These are phyloP conservation scores for Beauveria bassiana DNA, from an alignment of 2,329 filamentous ascomycete species.

Conservation along the genomic window DNA sequence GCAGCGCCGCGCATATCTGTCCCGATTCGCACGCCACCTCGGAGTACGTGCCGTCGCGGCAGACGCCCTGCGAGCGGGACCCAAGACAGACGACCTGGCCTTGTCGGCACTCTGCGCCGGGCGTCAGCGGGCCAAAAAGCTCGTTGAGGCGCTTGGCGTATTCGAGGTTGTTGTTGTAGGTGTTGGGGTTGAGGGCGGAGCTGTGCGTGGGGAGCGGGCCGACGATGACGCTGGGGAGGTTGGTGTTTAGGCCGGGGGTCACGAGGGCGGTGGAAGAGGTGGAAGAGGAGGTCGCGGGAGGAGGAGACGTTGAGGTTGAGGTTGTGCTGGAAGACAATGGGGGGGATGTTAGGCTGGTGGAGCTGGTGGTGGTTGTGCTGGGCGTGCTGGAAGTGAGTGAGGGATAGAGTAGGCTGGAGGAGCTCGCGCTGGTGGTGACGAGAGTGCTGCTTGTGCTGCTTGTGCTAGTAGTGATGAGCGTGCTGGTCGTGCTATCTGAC, in stretches of 20 bases:
- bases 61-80: constrained; percentile 19
- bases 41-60: constrained; percentile 34
- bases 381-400: not conserved
- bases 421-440: not conserved
- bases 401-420: not conserved
- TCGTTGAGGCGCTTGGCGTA: constrained; percentile 39
- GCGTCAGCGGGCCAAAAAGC: constrained; percentile 36
- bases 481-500: not conserved
- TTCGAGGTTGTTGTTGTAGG: constrained; percentile 38
- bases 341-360: not conserved
- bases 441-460: not conserved
- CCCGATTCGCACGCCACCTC: constrained; percentile 30
- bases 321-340: not conserved
- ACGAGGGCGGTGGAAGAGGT: not conserved
- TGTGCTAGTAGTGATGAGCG: not conserved
- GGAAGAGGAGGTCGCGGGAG: not conserved
- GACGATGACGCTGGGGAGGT: constrained; percentile 35
- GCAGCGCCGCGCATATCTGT: constrained; percentile 44
- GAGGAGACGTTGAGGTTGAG: not conserved
- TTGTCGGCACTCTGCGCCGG: constrained; percentile 31
- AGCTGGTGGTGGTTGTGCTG: not conserved
- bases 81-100: constrained; percentile 25
- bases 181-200: constrained; percentile 31
- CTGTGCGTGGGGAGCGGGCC: constrained; percentile 28
- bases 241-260: constrained; percentile 27